Evolutionary conservation across 2,329 filamentous ascomycete genomes (phyloP), one percentile per base, ranked within the genome.

Genomic region (Ceratocystis eucalypticola): DNA sequence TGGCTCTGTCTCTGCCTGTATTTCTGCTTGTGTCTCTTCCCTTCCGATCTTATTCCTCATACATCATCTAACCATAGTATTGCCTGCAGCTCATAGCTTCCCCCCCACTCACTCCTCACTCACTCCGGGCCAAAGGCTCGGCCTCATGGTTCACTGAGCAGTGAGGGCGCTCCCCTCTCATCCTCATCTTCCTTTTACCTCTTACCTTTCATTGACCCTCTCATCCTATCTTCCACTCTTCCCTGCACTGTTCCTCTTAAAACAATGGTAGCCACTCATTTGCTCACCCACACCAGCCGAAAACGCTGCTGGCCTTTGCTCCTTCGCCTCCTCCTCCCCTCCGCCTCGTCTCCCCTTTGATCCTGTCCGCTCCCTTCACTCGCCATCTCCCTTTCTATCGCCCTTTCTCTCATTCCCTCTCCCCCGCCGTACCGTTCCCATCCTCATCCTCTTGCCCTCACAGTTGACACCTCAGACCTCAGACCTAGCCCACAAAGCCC

Each of bases 121-220:
- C 45, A 50, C 46, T 50, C 53, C 53, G 53, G 53, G 53, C 53
- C 53, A 57, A 57, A 57, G 53, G 53, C 53, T 57, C 53, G 53
- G 53, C 20, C 53, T 30, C 53, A 57, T 57, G 53, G 53, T 57
- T 57, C 25, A 57, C 7, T 30, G 25, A 57, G 53, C 22, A 8
- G 25, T 57, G 53, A 57, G 53, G 33, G 12, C 25, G 3, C 53
- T 30, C 50, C 25, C 53, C 53, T 57, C 53, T 57, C 53, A 57
- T 22, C 46, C 22, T 22, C 22, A n/a, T n/a, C 22, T 12, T 50
- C 46, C 22, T 22, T 15, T 57, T 20, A 28, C 53, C 10, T 28
- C 53, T 57, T 20, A 33, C 22, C 53, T 57, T 30, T 30, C 10
- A 57, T 15, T n/a, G 6, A 5, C 50, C 22, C 20, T 20, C 5